Evolutionary conservation across 768 basidiomycete species (phyloP), one percentile per base, ranked within the genome.

Genomic region (Pisolithus orientalis): DNA sequence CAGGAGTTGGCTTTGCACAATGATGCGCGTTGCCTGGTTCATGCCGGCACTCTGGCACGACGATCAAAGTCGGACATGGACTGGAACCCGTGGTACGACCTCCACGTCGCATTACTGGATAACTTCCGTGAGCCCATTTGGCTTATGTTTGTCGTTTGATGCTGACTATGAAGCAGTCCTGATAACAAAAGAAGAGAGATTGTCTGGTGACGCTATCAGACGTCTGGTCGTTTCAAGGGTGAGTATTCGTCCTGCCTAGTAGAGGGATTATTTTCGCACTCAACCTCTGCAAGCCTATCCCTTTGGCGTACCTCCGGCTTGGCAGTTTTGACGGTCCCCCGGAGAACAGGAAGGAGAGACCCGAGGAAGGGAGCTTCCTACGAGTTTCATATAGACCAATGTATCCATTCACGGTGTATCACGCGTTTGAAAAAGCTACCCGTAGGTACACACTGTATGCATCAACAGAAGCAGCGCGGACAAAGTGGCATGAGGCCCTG

Each of bases 1-100:
- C 34, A 54, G 91, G 90, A 94, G 58, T 75, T 95, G 75, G 90
- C 91, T 59, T 70, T 90, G 27, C 84, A 85, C 55, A 80, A 87
- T 54, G 84, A 90, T 46, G 84, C 80, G 43, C 77, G 93, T 32
- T 84, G 84, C 24, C 63, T 94, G 44, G 73, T 89, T 3, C 76
- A 87, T 66, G 75, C 82, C 4, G 85, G 87, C 6, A 70, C 80
- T 16, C 75, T 93, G 16, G 75, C 75, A 21, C 74, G 90, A 53
- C 73, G 78, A 50, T 76, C 74, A 47, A 76, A 80, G 50, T 78
- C 79, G 0, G 90, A 92, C 24, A 75, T 80, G 31, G 80, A 80
- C 7, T 80, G 84, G 66, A 76, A 80, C 57, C 78, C 79, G 39
- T 94, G 92, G 91, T 72, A 66, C 29, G 85, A 89, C 53, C 69